These are phyloP conservation scores for Solanum ahanhuiri DNA, from an alignment of 257 asterid species.

Conservation along the genomic window DNA sequence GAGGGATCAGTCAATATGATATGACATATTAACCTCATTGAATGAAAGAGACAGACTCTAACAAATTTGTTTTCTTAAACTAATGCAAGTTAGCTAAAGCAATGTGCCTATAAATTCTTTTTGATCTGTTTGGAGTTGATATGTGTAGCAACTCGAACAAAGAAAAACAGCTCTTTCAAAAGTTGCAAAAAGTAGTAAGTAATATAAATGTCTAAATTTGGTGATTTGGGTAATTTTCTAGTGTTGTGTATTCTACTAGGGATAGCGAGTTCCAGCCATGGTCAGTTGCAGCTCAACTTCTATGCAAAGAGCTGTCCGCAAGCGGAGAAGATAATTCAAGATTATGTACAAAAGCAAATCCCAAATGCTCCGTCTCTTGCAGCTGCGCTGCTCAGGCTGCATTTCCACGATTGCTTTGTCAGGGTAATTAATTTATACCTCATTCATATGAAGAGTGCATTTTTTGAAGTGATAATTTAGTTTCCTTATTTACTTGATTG, in stretches of 20 bases:
- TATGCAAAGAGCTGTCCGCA: background rate
- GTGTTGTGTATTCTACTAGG: conserved; percentile 7
- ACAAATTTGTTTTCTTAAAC: background rate
- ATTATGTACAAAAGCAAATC: background rate
- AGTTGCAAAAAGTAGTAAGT: background rate
- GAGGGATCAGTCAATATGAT: background rate
- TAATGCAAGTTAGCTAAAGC: background rate
- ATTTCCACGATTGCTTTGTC: conserved; percentile 14
- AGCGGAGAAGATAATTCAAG: background rate
- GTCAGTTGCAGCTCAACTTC: conserved; percentile 26
- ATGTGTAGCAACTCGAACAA: background rate
- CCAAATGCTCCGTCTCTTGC: background rate
- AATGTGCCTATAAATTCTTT: background rate
- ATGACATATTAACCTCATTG: background rate
- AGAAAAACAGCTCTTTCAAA: background rate
- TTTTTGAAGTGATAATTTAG: background rate
- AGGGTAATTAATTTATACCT: background rate
- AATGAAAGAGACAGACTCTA: background rate
- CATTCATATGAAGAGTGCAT: background rate
- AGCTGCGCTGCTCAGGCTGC: background rate
- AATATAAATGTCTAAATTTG: conserved; percentile 13
- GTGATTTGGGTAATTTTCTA: background rate
- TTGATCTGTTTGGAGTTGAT: background rate
- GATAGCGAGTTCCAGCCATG: conserved; percentile 11
- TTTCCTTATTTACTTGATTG: background rate